Evolutionary conservation across 495 filamentous ascomycete species (phyloP), one percentile per base, ranked within the genome.

Genomic region (Trichoderma gamsii): DNA sequence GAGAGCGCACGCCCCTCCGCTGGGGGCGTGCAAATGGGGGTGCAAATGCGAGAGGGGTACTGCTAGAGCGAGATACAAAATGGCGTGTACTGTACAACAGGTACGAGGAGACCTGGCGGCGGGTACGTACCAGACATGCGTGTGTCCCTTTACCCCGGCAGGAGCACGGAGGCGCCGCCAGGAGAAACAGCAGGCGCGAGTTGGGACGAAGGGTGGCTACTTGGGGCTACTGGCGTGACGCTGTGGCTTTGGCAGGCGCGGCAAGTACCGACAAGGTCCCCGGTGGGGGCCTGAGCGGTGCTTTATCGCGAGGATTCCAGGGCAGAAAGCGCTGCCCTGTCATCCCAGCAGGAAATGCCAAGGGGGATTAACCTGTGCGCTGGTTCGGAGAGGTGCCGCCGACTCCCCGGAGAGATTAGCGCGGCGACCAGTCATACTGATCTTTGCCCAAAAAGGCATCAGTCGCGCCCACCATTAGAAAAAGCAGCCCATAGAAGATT

Each of bases 351-450:
- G 4, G 18, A 52, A n/a, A n/a, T 32, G 56, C 25, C 56, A 61
- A 61, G 56, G 56, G 56, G 56, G 56, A 61, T 4, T 12, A 27
- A 18, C 56, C 56, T 61, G 56, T 61, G 56, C 23, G 56, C 56
- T 61, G 23, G 56, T 61, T 32, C 56, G 56, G 56, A 61, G 56
- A 61, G 56, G 56, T 61, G 56, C 56, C 56, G 56, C 56, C 56
- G 56, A 18, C 25, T 61, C 56, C 56, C 56, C 56, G 56, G 56
- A 61, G 25, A 61, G 56, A 61, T 61, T 61, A 61, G 56, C 56
- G 56, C 56, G 25, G n/a, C 23, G 25, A 32, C 56, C 56, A 61
- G 56, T 32, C 25, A 61, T 61, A 32, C 56, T 11, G 4, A 4
- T 4, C 56, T 61, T 61, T 27, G 9, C 56, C 27, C 23, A 29